phyloP scores from a whole-genome alignment of 1,284 basidiomycete genomes.

The Chalciporus piperatoides region DNA sequence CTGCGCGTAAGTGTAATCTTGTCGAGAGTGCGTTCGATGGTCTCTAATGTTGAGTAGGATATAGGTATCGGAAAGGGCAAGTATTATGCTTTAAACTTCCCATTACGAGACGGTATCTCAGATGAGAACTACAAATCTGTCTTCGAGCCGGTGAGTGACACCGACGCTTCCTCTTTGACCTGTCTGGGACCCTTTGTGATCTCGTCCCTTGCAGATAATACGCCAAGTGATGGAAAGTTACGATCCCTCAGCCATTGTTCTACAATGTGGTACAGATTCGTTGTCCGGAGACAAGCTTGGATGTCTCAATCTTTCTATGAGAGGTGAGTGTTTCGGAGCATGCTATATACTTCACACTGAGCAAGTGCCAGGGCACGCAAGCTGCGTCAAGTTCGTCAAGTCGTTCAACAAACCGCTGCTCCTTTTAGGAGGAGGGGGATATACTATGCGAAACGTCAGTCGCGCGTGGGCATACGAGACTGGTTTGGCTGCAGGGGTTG shows the following conservation, averaged over 20 bases:
- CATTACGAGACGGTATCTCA: constrained; percentile 91
- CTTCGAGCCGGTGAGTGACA: constrained; percentile 81
- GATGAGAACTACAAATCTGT: constrained; percentile 96
- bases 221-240: constrained; percentile 94
- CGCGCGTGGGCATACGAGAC: constrained; percentile 99
- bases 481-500: constrained; percentile 92
- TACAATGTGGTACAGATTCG: constrained; percentile 99
- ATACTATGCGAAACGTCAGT: constrained; percentile 98
- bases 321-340: constrained; percentile 48
- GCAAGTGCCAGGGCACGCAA: constrained; percentile 75
- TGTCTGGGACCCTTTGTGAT: neutral
- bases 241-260: constrained; percentile 91
- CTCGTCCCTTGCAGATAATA: constrained; percentile 69
- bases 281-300: constrained; percentile 96
- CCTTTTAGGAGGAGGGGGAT: constrained; percentile 94
- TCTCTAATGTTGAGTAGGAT: constrained; percentile 51
- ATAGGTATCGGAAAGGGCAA: constrained; percentile 92
- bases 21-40: neutral
- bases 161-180: neutral
- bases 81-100: constrained; percentile 93
- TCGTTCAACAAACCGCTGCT: constrained; percentile 92
- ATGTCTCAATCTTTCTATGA: constrained; percentile 96
- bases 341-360: neutral
- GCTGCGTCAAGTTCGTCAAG: constrained; percentile 97
- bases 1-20: constrained; percentile 59